Conservation (phyloP, 208 protist genomes). For the Leishmania tarentolae region DNA sequence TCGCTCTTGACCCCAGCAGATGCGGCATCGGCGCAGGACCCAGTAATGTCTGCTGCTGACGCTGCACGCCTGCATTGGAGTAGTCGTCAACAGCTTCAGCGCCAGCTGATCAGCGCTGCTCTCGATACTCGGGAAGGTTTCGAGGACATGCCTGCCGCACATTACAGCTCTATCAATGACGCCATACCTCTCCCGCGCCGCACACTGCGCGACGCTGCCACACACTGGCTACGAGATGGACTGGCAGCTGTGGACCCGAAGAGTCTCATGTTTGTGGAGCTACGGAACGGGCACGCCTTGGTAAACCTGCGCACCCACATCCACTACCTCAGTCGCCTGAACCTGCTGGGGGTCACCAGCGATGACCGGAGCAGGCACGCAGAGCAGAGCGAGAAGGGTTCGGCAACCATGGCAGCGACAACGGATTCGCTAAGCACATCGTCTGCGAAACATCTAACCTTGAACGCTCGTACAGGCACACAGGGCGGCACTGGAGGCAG, state of each 20-base stretch:
- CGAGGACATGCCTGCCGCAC: slow-evolving; percentile 21
- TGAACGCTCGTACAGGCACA: not conserved
- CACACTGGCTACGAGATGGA: slow-evolving; percentile 15
- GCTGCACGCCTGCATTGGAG: slow-evolving; percentile 12
- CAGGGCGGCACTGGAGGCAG: not conserved
- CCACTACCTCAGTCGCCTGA: slow-evolving; percentile 25
- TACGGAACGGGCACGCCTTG: slow-evolving; percentile 21
- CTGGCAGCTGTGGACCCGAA: slow-evolving; percentile 15
- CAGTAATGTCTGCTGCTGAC: not conserved
- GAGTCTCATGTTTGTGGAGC: slow-evolving; percentile 26
- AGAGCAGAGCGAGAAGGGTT: not conserved
- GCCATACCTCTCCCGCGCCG: slow-evolving; percentile 3
- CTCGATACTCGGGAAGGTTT: slow-evolving; percentile 7
- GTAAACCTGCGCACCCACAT: slow-evolving; percentile 31
- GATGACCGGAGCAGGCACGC: not conserved
- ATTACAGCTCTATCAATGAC: not conserved
- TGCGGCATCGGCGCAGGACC: not conserved
- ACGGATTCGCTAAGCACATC: not conserved
- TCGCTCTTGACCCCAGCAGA: not conserved
- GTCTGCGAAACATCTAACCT: not conserved
- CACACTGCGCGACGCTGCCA: slow-evolving; percentile 12
- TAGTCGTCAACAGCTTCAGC: slow-evolving; percentile 24
- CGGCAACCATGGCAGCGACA: not conserved
- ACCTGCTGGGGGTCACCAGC: not conserved
- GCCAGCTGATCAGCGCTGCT: slow-evolving; percentile 22